Conservation (phyloP, 345 rosid genomes). For the Passiflora organensis region DNA sequence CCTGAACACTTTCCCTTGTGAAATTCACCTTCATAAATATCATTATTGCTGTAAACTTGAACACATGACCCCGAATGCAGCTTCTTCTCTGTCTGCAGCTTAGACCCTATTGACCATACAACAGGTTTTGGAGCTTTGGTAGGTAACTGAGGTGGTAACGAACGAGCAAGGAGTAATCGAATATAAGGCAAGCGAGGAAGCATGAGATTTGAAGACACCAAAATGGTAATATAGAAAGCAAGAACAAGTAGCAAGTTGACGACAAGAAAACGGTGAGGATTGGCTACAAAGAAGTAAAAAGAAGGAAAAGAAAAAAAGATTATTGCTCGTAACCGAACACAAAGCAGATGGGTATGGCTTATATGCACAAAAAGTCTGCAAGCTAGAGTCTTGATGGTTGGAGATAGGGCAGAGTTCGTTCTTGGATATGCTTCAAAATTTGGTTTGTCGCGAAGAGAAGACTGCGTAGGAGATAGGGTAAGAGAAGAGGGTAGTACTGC, state of each 20-base stretch:
- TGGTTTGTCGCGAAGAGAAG: conserved; percentile 20
- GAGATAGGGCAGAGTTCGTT: conserved; percentile 14
- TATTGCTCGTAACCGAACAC: conserved; percentile 47
- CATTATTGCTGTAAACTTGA: conserved; percentile 61
- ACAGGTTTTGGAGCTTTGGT: conserved; percentile 43
- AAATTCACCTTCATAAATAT: conserved; percentile 85
- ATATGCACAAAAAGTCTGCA: conserved; percentile 36
- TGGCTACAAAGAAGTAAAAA: conserved; percentile 37
- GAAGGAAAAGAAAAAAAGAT: conserved; percentile 48
- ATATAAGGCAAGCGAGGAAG: conserved; percentile 58
- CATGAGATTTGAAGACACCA: conserved; percentile 46
- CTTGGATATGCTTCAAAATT: neutral
- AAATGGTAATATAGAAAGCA: conserved; percentile 34
- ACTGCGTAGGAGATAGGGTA: conserved; percentile 29
- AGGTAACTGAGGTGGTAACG: conserved; percentile 34
- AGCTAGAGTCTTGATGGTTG: conserved; percentile 27
- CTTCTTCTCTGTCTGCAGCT: conserved; percentile 46
- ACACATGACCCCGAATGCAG: conserved; percentile 63
- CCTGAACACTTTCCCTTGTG: conserved; percentile 72
- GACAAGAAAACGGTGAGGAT: conserved; percentile 27
- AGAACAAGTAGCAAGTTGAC: conserved; percentile 33
- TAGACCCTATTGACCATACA: conserved; percentile 81
- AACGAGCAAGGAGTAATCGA: conserved; percentile 53
- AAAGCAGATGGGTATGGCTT: conserved; percentile 49
- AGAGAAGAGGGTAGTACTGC: conserved; percentile 18